Evolutionary conservation across 108 stramenopile genomes (phyloP).

Genomic region (Nitzschia sp.): DNA sequence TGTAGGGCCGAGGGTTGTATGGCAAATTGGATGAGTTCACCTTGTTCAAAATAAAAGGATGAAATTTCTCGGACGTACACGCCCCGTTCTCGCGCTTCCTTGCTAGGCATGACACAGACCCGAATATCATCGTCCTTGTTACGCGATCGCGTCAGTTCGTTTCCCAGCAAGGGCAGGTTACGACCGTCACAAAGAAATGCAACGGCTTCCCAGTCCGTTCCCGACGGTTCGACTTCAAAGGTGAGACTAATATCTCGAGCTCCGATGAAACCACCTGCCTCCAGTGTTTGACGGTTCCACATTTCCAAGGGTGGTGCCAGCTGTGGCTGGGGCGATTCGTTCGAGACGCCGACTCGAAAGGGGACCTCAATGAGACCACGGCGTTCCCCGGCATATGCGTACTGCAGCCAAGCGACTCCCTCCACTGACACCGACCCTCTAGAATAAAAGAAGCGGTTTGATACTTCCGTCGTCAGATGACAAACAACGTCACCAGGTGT

Average conservation of each 20-base stretch:
- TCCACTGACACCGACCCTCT: slow-evolving; percentile 7
- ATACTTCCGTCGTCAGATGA: slow-evolving; percentile 3
- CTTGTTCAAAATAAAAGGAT: slow-evolving; percentile 9
- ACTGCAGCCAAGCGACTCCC: slow-evolving; percentile 20
- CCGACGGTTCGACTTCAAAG: slow-evolving; percentile 17
- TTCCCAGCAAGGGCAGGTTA: slow-evolving; percentile 7
- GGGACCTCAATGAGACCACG: neutral
- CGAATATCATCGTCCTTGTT: slow-evolving; percentile 12
- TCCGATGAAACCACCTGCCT: neutral
- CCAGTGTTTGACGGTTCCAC: neutral
- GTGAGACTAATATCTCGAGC: neutral
- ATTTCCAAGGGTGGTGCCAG: neutral
- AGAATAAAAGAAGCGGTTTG: slow-evolving; percentile 26
- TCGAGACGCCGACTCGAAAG: neutral
- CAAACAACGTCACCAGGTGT: slow-evolving; percentile 13
- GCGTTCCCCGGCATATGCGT: neutral
- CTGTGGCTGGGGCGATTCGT: neutral
- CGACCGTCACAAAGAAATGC: slow-evolving; percentile 8
- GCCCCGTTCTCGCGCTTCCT: neutral
- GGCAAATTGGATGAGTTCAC: slow-evolving; percentile 10
- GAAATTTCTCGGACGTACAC: slow-evolving; percentile 11
- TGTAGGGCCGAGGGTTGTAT: neutral
- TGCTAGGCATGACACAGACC: slow-evolving; percentile 12
- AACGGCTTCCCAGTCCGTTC: slow-evolving; percentile 8
- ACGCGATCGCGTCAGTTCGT: neutral